Evolutionary conservation across 441 rosid genomes (phyloP), one percentile per base, ranked within the genome.

Genomic region (Populus hybrid): DNA sequence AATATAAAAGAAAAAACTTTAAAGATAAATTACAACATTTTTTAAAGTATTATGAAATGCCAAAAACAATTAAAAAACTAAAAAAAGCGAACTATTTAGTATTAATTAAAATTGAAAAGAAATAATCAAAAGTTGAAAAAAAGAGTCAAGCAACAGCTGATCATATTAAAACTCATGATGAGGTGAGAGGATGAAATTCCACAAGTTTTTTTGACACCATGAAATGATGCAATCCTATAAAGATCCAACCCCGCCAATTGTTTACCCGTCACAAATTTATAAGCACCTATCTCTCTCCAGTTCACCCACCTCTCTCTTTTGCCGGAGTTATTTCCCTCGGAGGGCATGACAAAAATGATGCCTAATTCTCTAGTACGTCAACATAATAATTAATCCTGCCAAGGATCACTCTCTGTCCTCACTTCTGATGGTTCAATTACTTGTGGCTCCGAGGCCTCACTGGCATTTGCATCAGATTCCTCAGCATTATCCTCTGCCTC

Each of bases 371-470:
- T 74, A 50, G 16, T 0, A 18, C 6, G 40, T 9, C 10, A 50
- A 59, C 4, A 30, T 16, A 4, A 14, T 3, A 46, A 68, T 85
- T 83, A 91, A 68, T 90, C 95, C 24, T 89, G 85, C 98, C 99
- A 95, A n/a, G 98, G 99, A 87, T 93, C 99, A 69, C 75, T 88
- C 85, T 95, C 94, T n/a, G 94, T 73, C 78, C 94, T 90, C 61
- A 93, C 94, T 88, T 95, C 98, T 10, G 97, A 95, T 28, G 99
- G 97, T 82, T 95, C 99, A 10, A 95, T 61, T 12, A 92, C 98
- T 85, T 92, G 84, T 2, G 90, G 46, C 86, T 88, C 93, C 0
- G 79, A 23, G 6, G 68, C 71, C 24, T 74, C 91, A 59, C 71
- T 76, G 0, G 64, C 74, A 53, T 14, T 78, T 1, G 80, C 63